A percentile compares a stretch with the other conserved stretches of the same genome.
These are phyloP conservation scores for Platismatia glauca DNA, from an alignment of 495 filamentous ascomycete genomes.

Conservation along the genomic window DNA sequence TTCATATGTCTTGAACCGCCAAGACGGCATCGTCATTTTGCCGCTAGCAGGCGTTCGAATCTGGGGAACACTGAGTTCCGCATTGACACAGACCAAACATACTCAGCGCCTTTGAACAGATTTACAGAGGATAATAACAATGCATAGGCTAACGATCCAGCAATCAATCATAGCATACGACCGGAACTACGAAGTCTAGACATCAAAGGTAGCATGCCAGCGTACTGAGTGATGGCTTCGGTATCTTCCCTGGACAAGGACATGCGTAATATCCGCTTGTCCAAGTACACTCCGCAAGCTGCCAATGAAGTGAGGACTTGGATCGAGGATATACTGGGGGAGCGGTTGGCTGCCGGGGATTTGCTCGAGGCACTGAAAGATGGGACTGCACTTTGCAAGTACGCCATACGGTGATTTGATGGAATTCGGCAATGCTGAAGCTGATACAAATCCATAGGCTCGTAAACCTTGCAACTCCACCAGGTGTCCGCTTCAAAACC, in stretches of 20 bases:
- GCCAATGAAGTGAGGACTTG: slow-evolving; percentile 78
- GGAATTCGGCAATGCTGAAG: background rate
- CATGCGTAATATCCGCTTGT: slow-evolving; percentile 83
- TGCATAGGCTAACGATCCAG: too few species aligned
- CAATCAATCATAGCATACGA: too few species aligned
- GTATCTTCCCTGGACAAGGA: slow-evolving; percentile 92
- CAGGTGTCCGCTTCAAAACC: slow-evolving; percentile 69
- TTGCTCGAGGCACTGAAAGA: slow-evolving; percentile 80
- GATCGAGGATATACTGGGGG: slow-evolving; percentile 77
- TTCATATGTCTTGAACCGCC: too few species aligned
- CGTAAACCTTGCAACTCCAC: slow-evolving; percentile 68
- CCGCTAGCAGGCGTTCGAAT: background rate
- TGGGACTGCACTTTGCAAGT: slow-evolving; percentile 89
- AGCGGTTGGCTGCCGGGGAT: slow-evolving; percentile 60
- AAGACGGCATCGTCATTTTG: slow-evolving; percentile 8
- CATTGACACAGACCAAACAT: background rate
- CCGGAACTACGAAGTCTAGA: too few species aligned
- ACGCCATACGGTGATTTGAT: slow-evolving; percentile 27
- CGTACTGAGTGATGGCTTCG: slow-evolving; percentile 64
- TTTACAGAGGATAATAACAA: background rate
- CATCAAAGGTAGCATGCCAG: background rate
- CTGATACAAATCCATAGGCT: slow-evolving; percentile 45
- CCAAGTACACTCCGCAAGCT: slow-evolving; percentile 88
- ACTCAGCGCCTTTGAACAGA: background rate
- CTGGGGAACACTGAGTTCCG: background rate